These are phyloP conservation scores for Penicillium expansum DNA, from an alignment of 2,329 filamentous ascomycete genomes.

Conservation along the genomic window DNA sequence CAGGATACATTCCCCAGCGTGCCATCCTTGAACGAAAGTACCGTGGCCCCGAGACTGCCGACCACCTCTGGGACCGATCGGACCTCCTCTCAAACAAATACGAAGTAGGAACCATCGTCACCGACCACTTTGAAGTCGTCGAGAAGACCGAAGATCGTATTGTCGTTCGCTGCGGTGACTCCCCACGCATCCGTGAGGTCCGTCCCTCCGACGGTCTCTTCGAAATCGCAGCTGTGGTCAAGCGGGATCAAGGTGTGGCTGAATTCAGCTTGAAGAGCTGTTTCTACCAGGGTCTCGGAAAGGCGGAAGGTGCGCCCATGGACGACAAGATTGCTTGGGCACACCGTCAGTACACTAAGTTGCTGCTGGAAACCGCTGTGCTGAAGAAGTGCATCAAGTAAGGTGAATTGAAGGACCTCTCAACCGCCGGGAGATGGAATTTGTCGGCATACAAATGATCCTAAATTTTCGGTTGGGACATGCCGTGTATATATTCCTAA, in stretches of 20 bases:
- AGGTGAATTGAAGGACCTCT: not conserved
- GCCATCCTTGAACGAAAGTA: conserved; percentile 60
- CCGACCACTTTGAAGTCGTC: conserved; percentile 70
- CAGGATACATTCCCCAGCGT: conserved; percentile 53
- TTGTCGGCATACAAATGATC: not conserved
- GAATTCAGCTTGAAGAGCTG: conserved; percentile 65
- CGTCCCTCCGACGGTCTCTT: conserved; percentile 65
- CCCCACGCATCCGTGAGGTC: conserved; percentile 56
- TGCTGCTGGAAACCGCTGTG: conserved; percentile 56
- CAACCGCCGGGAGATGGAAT: not conserved
- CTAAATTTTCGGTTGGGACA: not conserved
- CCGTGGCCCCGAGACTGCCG: conserved; percentile 53
- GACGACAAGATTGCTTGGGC: conserved; percentile 48
- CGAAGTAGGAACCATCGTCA: conserved; percentile 61
- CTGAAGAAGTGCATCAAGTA: conserved; percentile 22
- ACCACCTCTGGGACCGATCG: conserved; percentile 60
- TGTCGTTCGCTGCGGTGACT: conserved; percentile 64
- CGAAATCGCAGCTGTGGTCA: conserved; percentile 60
- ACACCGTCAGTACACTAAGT: conserved; percentile 57
- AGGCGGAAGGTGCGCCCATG: conserved; percentile 46
- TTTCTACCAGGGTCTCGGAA: conserved; percentile 57
- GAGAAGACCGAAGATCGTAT: conserved; percentile 61
- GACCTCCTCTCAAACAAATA: conserved; percentile 59
- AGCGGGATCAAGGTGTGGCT: conserved; percentile 58
- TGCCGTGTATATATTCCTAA: conserved; percentile 19